These are phyloP conservation scores for Sambucus nigra DNA, from an alignment of 129 eudicot species.

Conservation along the genomic window DNA sequence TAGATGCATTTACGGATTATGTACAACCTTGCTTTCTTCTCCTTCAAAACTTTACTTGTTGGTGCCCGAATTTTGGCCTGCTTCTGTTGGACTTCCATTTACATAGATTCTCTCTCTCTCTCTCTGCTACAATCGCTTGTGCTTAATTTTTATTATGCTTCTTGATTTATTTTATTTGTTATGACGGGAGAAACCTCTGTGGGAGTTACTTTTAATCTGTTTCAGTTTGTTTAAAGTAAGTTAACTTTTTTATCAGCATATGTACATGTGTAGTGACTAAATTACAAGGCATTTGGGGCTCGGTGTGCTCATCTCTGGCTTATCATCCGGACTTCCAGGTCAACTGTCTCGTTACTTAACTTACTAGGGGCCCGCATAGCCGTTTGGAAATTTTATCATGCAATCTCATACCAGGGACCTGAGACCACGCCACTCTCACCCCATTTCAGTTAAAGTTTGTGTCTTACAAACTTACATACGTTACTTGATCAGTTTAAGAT, in stretches of 20 bases:
- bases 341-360: neutral
- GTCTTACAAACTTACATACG: too few relatives aligned
- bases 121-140: too few relatives aligned
- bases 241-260: neutral
- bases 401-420: neutral
- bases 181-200: too few relatives aligned
- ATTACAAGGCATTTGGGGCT: neutral
- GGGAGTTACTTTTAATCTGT: neutral
- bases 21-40: constrained; percentile 1
- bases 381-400: neutral
- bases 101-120: neutral
- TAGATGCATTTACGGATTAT: neutral
- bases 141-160: too few relatives aligned
- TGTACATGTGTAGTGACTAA: neutral
- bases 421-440: neutral
- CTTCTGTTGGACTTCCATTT: neutral
- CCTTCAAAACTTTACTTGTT: neutral
- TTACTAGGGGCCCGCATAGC: neutral
- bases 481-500: too few relatives aligned
- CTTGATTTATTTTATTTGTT: too few relatives aligned
- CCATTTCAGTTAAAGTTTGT: neutral
- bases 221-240: constrained; percentile 6
- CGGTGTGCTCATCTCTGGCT: neutral
- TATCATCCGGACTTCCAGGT: constrained; percentile 12
- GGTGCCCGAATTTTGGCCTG: neutral